phyloP scores from a whole-genome alignment of 257 asterid genomes.

The Echium plantagineum region DNA sequence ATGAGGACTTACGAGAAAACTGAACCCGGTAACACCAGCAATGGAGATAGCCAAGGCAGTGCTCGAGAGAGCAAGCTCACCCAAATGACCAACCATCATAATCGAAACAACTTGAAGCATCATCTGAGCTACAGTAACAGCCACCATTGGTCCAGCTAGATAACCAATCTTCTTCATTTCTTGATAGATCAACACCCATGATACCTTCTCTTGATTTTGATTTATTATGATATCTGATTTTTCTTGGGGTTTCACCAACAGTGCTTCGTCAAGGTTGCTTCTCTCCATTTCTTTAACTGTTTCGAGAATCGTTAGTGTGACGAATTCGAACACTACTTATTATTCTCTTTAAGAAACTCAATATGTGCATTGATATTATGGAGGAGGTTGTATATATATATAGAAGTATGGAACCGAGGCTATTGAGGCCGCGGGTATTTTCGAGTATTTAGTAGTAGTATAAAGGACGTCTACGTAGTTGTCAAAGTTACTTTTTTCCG shows the following conservation, averaged over 20 bases:
- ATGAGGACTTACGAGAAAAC: neutral
- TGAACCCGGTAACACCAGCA: slow-evolving; percentile 5
- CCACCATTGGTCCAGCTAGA: slow-evolving; percentile 3
- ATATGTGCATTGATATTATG: too few relatives aligned
- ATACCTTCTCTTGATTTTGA: neutral
- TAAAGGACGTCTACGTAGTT: too few relatives aligned
- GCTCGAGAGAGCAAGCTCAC: slow-evolving; percentile 7
- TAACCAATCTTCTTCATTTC: neutral
- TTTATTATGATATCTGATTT: too few relatives aligned
- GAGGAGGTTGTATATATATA: too few relatives aligned
- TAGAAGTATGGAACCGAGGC: too few relatives aligned
- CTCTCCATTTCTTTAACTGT: neutral
- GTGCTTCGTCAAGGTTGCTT: neutral
- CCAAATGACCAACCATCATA: slow-evolving; percentile 6
- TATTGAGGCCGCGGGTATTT: too few relatives aligned
- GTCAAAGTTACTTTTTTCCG: too few relatives aligned
- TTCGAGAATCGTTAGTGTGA: too few relatives aligned
- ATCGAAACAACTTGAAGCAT: neutral
- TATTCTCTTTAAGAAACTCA: too few relatives aligned
- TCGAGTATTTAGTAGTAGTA: too few relatives aligned
- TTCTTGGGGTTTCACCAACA: neutral
- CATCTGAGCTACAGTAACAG: slow-evolving; percentile 1
- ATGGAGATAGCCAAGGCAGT: slow-evolving; percentile 2
- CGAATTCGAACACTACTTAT: too few relatives aligned
- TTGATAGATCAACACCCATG: neutral